phyloP scores from a whole-genome alignment of 106 monocot genomes.

The Platanthera guangdongensis region DNA sequence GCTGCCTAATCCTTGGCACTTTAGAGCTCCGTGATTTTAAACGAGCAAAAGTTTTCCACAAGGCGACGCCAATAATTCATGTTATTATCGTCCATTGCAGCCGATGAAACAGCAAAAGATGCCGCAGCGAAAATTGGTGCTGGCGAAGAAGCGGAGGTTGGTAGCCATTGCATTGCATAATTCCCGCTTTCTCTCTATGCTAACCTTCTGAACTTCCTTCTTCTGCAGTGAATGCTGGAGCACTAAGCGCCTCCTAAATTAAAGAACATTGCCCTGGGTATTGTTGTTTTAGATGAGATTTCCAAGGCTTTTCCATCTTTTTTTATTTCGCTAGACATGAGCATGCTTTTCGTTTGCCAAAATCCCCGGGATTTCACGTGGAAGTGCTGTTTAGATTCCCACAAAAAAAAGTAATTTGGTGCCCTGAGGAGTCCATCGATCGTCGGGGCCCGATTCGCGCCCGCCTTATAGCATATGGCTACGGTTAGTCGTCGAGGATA shows the following conservation, averaged over 20 bases:
- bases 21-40: too few species aligned
- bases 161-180: not conserved
- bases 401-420: not conserved
- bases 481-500: not conserved
- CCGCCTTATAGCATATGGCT: not conserved
- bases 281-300: constrained; percentile 5
- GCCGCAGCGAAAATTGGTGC: not conserved
- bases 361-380: not conserved
- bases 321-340: not conserved
- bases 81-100: not conserved
- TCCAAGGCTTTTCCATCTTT: not conserved
- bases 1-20: too few species aligned
- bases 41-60: too few species aligned
- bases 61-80: not conserved
- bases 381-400: not conserved
- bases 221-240: not conserved
- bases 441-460: not conserved
- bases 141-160: not conserved
- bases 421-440: not conserved
- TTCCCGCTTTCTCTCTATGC: not conserved
- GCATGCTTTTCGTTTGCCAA: not conserved
- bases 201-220: not conserved
- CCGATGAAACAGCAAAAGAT: not conserved
- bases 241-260: not conserved
- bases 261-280: not conserved